phyloP scores from a whole-genome alignment of 345 rosid species.

The Dimocarpus longan region DNA sequence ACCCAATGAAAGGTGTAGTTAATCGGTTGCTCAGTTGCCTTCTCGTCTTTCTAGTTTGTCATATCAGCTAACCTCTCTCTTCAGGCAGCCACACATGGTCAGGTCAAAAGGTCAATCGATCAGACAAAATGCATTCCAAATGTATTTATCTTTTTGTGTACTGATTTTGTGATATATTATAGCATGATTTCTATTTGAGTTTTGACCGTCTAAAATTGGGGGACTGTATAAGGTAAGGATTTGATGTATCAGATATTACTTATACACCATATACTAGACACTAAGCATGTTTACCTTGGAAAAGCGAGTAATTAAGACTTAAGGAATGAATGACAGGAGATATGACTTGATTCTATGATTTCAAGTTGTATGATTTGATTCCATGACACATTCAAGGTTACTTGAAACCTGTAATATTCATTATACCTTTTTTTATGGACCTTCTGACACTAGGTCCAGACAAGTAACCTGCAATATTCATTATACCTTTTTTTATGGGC shows the following conservation, averaged over 20 bases:
- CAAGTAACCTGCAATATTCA: neutral
- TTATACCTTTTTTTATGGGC: too few species aligned
- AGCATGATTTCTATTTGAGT: constrained; percentile 18
- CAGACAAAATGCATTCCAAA: neutral
- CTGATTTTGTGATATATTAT: neutral
- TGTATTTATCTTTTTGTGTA: constrained; percentile 2
- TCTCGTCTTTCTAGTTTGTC: neutral
- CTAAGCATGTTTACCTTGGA: neutral
- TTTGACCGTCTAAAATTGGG: constrained; percentile 12
- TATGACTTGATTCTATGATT: constrained; percentile 1
- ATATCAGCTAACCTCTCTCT: constrained; percentile 8
- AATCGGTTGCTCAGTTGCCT: constrained; percentile 14
- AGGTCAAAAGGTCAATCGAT: constrained; percentile 13
- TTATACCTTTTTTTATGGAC: too few species aligned
- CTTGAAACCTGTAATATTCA: neutral
- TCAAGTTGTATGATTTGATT: neutral
- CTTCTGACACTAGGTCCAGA: too few species aligned
- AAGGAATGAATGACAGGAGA: neutral
- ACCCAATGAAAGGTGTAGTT: constrained; percentile 1
- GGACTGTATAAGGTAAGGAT: neutral
- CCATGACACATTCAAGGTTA: neutral
- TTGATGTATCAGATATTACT: neutral
- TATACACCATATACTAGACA: neutral
- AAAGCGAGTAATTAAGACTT: neutral
- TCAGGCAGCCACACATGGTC: neutral